Conservation (phyloP, 805 yeast species). For the Wickerhamomyces bisporus region DNA sequence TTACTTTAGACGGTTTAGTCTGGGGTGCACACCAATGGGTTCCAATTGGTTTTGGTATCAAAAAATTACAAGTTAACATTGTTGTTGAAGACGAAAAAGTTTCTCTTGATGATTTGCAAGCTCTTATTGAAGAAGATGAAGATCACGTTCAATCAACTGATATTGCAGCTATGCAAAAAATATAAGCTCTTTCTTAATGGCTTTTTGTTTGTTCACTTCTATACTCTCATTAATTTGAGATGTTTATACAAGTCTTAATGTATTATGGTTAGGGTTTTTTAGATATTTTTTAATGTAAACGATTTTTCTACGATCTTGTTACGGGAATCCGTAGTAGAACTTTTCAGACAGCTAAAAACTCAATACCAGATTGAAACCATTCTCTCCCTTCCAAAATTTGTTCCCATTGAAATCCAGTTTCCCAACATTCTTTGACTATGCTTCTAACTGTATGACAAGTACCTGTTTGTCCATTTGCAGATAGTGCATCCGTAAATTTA, state of each 20-base stretch:
- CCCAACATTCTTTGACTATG: slow-evolving; percentile 43
- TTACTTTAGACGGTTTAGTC: slow-evolving; percentile 86
- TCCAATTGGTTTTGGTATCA: slow-evolving; percentile 99
- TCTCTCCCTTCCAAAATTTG: slow-evolving; percentile 36
- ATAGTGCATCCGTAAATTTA: slow-evolving; percentile 36
- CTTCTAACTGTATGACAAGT: slow-evolving; percentile 39
- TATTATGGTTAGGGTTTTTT: slow-evolving; percentile 6
- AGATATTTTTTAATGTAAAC: slow-evolving; percentile 3
- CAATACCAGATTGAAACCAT: slow-evolving; percentile 48
- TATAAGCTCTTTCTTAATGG: slow-evolving; percentile 46
- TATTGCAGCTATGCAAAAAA: slow-evolving; percentile 96
- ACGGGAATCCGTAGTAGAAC: not conserved
- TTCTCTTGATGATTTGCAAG: slow-evolving; percentile 85
- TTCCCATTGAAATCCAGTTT: slow-evolving; percentile 36
- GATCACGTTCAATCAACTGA: slow-evolving; percentile 99
- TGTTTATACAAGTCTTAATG: slow-evolving; percentile 2
- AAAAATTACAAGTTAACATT: slow-evolving; percentile 97
- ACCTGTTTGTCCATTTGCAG: slow-evolving; percentile 49
- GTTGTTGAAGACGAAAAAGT: slow-evolving; percentile 98
- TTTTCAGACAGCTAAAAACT: slow-evolving; percentile 38
- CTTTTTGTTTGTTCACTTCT: not conserved
- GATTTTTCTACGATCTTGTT: not conserved
- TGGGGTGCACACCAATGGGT: slow-evolving; percentile 99
- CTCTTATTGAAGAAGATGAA: slow-evolving; percentile 77
- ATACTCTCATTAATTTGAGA: not conserved